phyloP scores from a whole-genome alignment of 768 basidiomycete species.

The Lentinula boryana region DNA sequence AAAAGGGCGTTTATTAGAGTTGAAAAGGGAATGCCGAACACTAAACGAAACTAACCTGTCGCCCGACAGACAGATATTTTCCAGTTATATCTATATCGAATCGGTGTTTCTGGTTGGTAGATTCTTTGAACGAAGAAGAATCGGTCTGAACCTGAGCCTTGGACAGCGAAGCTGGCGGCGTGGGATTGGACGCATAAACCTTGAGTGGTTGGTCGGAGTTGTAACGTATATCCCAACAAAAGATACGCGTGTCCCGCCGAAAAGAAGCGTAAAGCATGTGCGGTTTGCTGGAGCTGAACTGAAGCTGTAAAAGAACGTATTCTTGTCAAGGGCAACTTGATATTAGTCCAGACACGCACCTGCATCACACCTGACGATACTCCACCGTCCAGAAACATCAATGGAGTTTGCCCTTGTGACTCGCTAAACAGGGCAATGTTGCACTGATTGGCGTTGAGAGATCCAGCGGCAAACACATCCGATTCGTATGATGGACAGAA shows the following conservation, averaged over 20 bases:
- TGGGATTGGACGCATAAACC: conserved; percentile 22
- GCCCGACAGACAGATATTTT: conserved; percentile 56
- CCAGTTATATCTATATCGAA: conserved; percentile 77
- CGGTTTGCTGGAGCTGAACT: conserved; percentile 70
- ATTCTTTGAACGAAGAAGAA: not conserved
- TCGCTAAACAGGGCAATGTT: conserved; percentile 71
- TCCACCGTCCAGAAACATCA: conserved; percentile 2
- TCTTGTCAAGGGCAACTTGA: not conserved
- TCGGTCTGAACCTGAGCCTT: not conserved
- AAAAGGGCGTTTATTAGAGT: too few relatives aligned
- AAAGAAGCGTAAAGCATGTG: conserved; percentile 77
- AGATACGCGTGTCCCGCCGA: conserved; percentile 55
- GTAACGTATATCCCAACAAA: conserved; percentile 75
- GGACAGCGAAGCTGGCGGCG: not conserved
- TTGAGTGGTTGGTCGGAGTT: conserved; percentile 38
- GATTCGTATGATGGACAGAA: conserved; percentile 62
- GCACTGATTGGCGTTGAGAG: conserved; percentile 44
- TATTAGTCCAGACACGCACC: conserved; percentile 24
- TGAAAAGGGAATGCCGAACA: too few relatives aligned
- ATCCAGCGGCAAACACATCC: conserved; percentile 77
- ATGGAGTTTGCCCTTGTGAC: conserved; percentile 1
- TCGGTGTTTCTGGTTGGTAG: conserved; percentile 63
- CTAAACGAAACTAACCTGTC: conserved; percentile 43
- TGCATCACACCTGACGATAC: conserved; percentile 45
- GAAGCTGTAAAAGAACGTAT: conserved; percentile 36